These are phyloP conservation scores for Obelidium mucronatum DNA, from an alignment of 192 early-diverging fungal species.

Conservation along the genomic window DNA sequence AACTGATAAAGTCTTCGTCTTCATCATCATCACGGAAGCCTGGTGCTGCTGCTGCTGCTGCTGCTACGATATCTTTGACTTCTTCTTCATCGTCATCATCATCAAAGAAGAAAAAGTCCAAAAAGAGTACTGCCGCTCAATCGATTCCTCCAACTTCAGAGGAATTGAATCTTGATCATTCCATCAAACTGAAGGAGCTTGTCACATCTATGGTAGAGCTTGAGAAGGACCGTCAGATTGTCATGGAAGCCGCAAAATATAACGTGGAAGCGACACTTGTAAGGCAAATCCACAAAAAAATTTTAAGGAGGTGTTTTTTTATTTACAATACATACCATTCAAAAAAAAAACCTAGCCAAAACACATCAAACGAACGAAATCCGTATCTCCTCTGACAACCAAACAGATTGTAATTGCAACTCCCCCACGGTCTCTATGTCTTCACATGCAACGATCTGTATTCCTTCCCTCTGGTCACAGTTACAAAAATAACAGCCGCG, in stretches of 20 bases:
- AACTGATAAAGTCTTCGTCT: no score
- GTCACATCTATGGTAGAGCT: no score
- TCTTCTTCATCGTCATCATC: not conserved
- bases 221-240: conserved; percentile 16
- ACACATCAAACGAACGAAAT: not conserved
- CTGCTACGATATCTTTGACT: not conserved
- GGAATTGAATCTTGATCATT: no score
- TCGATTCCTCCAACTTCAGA: no score
- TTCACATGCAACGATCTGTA: conserved; percentile 88
- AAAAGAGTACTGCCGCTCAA: no score
- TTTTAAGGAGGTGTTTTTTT: not conserved
- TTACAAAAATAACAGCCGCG: conserved; percentile 81
- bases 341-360: conserved; percentile 28
- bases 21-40: not conserved
- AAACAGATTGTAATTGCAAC: conserved; percentile 90
- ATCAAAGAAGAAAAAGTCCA: conserved; percentile 22
- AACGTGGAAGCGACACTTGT: conserved; percentile 46
- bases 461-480: conserved; percentile 70
- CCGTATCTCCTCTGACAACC: conserved; percentile 49
- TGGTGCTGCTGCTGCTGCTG: conserved; percentile 5
- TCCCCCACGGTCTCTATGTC: conserved; percentile 78
- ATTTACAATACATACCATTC: conserved; percentile 3
- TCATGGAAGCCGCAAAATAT: conserved; percentile 28
- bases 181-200: no score
- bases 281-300: no score